Evolutionary conservation across 2,329 filamentous ascomycete genomes (phyloP).

Genomic region (Pyricularia grisea): DNA sequence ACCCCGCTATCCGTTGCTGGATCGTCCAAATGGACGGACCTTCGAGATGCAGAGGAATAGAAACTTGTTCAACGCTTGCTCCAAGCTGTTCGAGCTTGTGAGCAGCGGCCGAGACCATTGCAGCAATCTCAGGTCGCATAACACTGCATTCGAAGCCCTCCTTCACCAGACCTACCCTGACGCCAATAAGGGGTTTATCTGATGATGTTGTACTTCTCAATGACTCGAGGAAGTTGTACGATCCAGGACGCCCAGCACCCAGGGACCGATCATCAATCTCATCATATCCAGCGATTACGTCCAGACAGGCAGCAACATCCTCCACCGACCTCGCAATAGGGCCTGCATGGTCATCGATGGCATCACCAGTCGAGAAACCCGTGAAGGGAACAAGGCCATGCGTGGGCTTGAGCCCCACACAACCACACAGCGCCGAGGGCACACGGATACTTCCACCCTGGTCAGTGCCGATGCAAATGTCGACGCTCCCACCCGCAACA

Average conservation of each 20-base stretch:
- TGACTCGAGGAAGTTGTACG: conserved; percentile 15
- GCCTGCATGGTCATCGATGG: conserved; percentile 40
- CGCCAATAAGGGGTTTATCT: conserved; percentile 11
- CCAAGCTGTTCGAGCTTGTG: conserved; percentile 32
- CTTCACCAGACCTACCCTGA: conserved; percentile 31
- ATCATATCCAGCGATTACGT: conserved; percentile 37
- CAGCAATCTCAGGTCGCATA: conserved; percentile 27
- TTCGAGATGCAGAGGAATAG: conserved; percentile 36
- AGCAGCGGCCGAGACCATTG: conserved; percentile 30
- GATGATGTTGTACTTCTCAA: conserved; percentile 14
- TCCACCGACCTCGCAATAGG: conserved; percentile 29
- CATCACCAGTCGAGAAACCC: conserved; percentile 35
- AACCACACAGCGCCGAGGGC: conserved; percentile 28
- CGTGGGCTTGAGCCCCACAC: conserved; percentile 40
- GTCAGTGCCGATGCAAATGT: conserved; percentile 37
- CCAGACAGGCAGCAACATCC: conserved; percentile 30
- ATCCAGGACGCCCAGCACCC: conserved; percentile 19
- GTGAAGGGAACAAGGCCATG: conserved; percentile 41
- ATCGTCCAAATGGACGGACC: conserved; percentile 42
- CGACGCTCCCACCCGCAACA: conserved; percentile 30
- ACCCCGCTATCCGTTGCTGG: conserved; percentile 32
- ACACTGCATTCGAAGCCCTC: conserved; percentile 32
- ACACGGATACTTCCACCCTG: conserved; percentile 37
- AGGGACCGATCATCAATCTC: conserved; percentile 35
- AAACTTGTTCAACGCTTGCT: conserved; percentile 38